Evolutionary conservation across 2,329 filamentous ascomycete genomes (phyloP).

Genomic region (Ceratocystis albifundus): DNA sequence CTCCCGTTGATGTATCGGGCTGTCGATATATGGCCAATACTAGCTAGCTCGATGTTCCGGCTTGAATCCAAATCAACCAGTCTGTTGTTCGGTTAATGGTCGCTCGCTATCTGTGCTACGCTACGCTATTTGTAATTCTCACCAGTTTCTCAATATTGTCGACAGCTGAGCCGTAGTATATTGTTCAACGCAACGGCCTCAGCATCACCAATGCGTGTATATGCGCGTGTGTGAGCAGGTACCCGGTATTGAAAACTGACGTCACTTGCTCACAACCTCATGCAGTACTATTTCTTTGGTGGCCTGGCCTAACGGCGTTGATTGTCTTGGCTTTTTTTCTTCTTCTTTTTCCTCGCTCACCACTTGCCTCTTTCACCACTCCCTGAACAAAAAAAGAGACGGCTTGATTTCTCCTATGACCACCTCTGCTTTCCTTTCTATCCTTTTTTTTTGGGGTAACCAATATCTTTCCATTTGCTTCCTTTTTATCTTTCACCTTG

Average conservation of each 20-base stretch:
- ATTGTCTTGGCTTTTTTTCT: slow-evolving; percentile 13
- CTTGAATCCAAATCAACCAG: slow-evolving; percentile 5
- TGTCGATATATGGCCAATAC: slow-evolving; percentile 13
- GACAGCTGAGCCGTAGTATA: neutral
- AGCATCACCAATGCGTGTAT: neutral
- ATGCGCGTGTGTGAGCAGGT: neutral
- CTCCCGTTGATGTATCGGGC: slow-evolving; percentile 1
- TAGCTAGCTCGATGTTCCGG: neutral
- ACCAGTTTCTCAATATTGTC: neutral
- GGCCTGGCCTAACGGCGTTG: slow-evolving; percentile 5
- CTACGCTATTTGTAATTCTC: neutral
- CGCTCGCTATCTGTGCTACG: neutral
- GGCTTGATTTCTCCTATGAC: neutral
- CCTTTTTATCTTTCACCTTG: neutral
- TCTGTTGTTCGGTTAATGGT: slow-evolving; percentile 1
- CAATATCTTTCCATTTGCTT: slow-evolving; percentile 12
- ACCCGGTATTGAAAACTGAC: neutral
- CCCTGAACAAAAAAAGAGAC: neutral
- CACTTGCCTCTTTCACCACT: neutral
- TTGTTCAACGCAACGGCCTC: neutral
- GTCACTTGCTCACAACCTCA: neutral
- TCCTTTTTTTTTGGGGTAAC: neutral
- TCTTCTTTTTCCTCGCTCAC: slow-evolving; percentile 1
- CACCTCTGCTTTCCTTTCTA: slow-evolving; percentile 5
- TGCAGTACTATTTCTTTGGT: neutral